Evolutionary conservation across 1,284 basidiomycete genomes (phyloP).

Genomic region (Rhodotorula glutinis): DNA sequence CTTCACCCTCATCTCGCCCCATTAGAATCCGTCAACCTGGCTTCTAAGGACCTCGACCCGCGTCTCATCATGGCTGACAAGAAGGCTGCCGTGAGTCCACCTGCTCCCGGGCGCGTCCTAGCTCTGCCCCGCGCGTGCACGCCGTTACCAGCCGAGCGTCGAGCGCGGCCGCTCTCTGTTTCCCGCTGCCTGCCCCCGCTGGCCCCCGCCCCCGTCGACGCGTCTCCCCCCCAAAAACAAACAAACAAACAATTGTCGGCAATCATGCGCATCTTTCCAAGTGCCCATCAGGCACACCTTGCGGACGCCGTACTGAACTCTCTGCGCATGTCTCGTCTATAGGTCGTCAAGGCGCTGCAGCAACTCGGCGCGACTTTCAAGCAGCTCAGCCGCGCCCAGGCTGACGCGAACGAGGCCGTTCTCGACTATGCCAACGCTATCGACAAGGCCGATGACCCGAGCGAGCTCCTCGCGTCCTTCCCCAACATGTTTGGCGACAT

Average conservation of each 20-base stretch:
- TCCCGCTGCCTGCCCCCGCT: too few relatives aligned
- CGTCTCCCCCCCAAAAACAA: too few relatives aligned
- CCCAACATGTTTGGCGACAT: slow-evolving; percentile 36
- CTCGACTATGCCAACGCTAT: slow-evolving; percentile 46
- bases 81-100: slow-evolving; percentile 19
- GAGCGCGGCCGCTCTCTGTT: too few relatives aligned
- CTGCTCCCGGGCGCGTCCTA: background rate
- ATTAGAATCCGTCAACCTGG: slow-evolving; percentile 3
- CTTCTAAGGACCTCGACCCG: slow-evolving; percentile 8
- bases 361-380: slow-evolving; percentile 44
- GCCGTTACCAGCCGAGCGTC: too few relatives aligned
- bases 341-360: slow-evolving; percentile 18
- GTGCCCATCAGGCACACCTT: background rate
- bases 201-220: too few relatives aligned
- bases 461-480: slow-evolving; percentile 44
- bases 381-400: slow-evolving; percentile 50
- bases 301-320: background rate
- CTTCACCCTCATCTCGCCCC: background rate
- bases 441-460: slow-evolving; percentile 17
- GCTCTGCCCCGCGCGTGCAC: background rate
- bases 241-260: background rate
- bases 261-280: background rate
- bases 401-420: slow-evolving; percentile 47
- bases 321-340: background rate
- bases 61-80: slow-evolving; percentile 23